phyloP scores from a whole-genome alignment of 768 basidiomycete genomes.

The Kockovaella imperatae region DNA sequence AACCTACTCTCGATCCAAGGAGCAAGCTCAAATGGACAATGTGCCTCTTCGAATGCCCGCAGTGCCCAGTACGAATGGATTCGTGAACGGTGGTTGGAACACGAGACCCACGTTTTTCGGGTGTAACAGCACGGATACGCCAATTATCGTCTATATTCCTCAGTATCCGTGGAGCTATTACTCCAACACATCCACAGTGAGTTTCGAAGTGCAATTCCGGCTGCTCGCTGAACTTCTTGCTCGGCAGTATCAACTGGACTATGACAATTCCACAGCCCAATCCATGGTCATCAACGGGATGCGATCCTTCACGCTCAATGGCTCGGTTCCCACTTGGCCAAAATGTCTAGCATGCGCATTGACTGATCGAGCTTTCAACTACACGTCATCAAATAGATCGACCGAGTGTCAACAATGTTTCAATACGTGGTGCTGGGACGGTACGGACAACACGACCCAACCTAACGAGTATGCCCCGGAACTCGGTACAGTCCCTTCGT shows the following conservation, averaged over 20 bases:
- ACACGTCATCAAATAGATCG: slow-evolving; percentile 26
- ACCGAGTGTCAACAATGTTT: slow-evolving; percentile 41
- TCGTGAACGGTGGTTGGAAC: slow-evolving; percentile 40
- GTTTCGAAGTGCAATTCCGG: slow-evolving; percentile 1
- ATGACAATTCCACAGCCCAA: slow-evolving; percentile 52
- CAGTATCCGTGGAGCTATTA: slow-evolving; percentile 52
- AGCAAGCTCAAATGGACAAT: slow-evolving; percentile 14
- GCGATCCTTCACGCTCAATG: slow-evolving; percentile 50
- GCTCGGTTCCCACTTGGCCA: slow-evolving; percentile 54
- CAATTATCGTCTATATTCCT: slow-evolving; percentile 66
- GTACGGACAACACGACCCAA: slow-evolving; percentile 33
- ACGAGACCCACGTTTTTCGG: slow-evolving; percentile 37
- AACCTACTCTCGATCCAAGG: slow-evolving; percentile 24
- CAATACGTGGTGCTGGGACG: slow-evolving; percentile 42
- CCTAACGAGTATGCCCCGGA: slow-evolving; percentile 33
- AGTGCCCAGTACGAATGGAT: slow-evolving; percentile 39
- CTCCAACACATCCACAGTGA: slow-evolving; percentile 38
- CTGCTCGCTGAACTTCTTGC: not conserved
- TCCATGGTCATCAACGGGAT: slow-evolving; percentile 60
- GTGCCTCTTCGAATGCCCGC: slow-evolving; percentile 37
- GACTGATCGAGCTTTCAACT: slow-evolving; percentile 50
- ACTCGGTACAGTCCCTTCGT: slow-evolving; percentile 28
- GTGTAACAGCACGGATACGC: slow-evolving; percentile 51
- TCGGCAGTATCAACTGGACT: slow-evolving; percentile 52
- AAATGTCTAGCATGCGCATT: slow-evolving; percentile 65